Percentiles rank a stretch among this genome's conserved stretches.
Conservation (phyloP, 2,329 filamentous ascomycete genomes). For the Epichloe elymi region DNA sequence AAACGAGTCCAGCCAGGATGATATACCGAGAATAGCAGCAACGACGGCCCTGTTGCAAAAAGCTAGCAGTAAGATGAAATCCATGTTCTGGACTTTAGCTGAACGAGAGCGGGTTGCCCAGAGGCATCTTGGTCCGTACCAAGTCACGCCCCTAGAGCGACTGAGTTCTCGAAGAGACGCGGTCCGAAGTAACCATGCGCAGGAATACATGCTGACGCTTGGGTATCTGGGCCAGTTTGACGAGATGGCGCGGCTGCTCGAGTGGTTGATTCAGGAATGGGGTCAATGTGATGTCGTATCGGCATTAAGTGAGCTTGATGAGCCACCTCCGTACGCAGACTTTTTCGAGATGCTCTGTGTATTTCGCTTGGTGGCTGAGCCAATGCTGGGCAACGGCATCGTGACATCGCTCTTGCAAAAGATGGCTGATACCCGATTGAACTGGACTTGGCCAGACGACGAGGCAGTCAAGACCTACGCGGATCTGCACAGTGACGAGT, state of each 20-base stretch:
- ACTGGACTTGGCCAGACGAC: conserved; percentile 27
- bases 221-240: conserved; percentile 46
- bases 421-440: conserved; percentile 13
- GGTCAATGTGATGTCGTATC: conserved; percentile 19
- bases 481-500: conserved; percentile 13
- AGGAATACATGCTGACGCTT: conserved; percentile 50
- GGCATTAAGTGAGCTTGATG: conserved; percentile 22
- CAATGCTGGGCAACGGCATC: conserved; percentile 21
- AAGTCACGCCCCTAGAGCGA: conserved; percentile 19
- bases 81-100: conserved; percentile 15
- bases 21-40: neutral
- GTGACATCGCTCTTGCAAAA: conserved; percentile 18
- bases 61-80: conserved; percentile 14
- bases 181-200: conserved; percentile 25
- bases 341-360: conserved; percentile 28
- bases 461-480: conserved; percentile 22
- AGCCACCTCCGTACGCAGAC: conserved; percentile 19
- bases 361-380: conserved; percentile 35
- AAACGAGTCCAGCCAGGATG: neutral
- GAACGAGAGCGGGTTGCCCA: conserved; percentile 12
- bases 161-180: conserved; percentile 21
- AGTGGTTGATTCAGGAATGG: conserved; percentile 45
- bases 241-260: conserved; percentile 41
- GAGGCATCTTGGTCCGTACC: conserved; percentile 8
- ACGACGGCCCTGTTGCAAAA: conserved; percentile 8